Conservation (phyloP, 1,284 basidiomycete species). For the Retiboletus flavoniger region DNA sequence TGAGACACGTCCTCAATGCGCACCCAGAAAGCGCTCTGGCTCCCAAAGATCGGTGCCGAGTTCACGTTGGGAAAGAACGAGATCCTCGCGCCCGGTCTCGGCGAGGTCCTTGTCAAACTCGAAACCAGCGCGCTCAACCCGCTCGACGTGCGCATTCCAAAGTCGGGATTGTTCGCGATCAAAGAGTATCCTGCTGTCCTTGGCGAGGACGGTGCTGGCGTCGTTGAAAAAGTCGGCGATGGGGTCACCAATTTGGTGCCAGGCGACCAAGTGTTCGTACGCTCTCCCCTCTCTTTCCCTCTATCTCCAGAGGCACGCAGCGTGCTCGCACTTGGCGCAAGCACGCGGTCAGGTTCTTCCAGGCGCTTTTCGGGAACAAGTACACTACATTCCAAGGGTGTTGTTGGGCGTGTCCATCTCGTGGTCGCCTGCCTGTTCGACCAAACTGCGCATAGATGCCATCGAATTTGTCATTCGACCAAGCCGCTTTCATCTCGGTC, state of each 20-base stretch:
- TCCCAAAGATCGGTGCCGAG: constrained; percentile 11
- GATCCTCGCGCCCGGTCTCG: constrained; percentile 17
- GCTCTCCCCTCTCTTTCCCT: too few relatives aligned
- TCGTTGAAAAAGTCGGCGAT: constrained; percentile 11
- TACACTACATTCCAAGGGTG: constrained; percentile 12
- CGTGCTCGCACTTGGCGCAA: background rate
- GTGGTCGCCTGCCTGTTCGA: background rate
- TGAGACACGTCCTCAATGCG: background rate
- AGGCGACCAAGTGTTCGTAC: constrained; percentile 13
- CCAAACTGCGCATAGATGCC: constrained; percentile 1
- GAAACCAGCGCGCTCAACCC: constrained; percentile 16
- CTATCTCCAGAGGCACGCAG: background rate
- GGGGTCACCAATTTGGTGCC: constrained; percentile 2
- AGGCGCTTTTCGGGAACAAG: constrained; percentile 4
- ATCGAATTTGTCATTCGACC: constrained; percentile 45
- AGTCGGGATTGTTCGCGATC: constrained; percentile 8
- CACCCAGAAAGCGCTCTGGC: constrained; percentile 24
- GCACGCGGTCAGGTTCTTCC: constrained; percentile 1
- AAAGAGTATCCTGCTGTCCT: constrained; percentile 10
- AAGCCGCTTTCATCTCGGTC: constrained; percentile 37
- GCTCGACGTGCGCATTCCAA: constrained; percentile 4
- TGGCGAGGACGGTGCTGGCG: constrained; percentile 17
- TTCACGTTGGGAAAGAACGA: constrained; percentile 11
- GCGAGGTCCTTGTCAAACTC: constrained; percentile 24
- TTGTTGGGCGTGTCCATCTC: background rate